phyloP scores from a whole-genome alignment of 306 rosid species.

The Mucuna pruriens region DNA sequence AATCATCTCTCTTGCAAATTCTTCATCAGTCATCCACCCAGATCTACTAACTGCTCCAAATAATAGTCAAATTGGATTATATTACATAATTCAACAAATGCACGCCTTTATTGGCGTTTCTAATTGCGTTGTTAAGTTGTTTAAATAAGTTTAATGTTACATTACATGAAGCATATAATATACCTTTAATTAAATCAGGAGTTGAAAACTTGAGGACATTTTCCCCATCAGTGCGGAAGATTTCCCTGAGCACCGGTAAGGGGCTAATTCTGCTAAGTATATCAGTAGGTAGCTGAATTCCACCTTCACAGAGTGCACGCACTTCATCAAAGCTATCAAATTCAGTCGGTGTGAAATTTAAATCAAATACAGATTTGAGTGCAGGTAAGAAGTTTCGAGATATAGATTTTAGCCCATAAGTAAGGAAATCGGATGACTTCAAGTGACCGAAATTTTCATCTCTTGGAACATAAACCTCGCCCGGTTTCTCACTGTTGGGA shows the following conservation, averaged over 20 bases:
- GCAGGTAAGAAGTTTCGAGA: slow-evolving; percentile 45
- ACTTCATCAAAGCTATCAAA: slow-evolving; percentile 67
- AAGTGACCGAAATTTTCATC: slow-evolving; percentile 71
- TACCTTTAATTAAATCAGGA: slow-evolving; percentile 75
- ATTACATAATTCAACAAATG: not conserved
- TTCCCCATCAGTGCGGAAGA: slow-evolving; percentile 64
- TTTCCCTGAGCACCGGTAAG: slow-evolving; percentile 33
- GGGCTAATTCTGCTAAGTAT: slow-evolving; percentile 51
- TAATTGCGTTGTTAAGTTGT: not conserved
- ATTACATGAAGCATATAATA: too few species aligned
- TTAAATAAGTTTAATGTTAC: too few species aligned
- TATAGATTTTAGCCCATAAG: slow-evolving; percentile 54
- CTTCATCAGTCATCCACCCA: slow-evolving; percentile 77
- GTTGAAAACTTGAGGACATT: slow-evolving; percentile 52
- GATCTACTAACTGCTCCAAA: slow-evolving; percentile 41
- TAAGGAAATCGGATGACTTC: slow-evolving; percentile 66
- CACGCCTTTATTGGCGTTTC: not conserved
- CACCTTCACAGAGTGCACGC: slow-evolving; percentile 62
- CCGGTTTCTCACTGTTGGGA: slow-evolving; percentile 46
- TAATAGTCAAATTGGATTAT: not conserved
- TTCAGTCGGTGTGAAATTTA: slow-evolving; percentile 40
- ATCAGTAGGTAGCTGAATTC: slow-evolving; percentile 51
- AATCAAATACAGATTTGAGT: slow-evolving; percentile 38
- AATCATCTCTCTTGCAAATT: slow-evolving; percentile 70
- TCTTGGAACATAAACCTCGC: slow-evolving; percentile 46